Conservation (phyloP, 306 rosid species). For the Malus orientalis region DNA sequence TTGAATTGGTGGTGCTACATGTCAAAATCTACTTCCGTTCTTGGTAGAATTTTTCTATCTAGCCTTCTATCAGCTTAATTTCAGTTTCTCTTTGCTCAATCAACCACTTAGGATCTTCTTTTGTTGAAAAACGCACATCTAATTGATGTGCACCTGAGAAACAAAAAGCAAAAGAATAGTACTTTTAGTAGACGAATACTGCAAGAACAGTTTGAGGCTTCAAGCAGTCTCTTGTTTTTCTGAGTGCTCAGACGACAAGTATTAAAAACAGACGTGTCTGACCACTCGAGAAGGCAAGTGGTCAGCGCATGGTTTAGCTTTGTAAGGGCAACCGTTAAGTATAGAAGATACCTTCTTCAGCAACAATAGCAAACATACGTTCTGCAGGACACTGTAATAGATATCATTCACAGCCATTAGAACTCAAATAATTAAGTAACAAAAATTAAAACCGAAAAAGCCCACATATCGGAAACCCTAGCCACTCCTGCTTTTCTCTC, state of each 20-base stretch:
- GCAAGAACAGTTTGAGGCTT: neutral
- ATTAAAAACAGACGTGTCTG: neutral
- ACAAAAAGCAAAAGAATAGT: neutral
- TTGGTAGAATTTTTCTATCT: slow-evolving; percentile 47
- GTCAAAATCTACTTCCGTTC: slow-evolving; percentile 18
- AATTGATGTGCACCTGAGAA: slow-evolving; percentile 69
- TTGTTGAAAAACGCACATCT: slow-evolving; percentile 65
- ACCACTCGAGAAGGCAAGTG: no score
- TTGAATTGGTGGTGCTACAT: slow-evolving; percentile 7
- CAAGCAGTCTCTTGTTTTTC: neutral
- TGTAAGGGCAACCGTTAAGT: neutral
- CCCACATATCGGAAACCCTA: no score
- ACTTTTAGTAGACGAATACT: no score
- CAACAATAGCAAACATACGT: slow-evolving; percentile 60
- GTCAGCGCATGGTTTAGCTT: no score
- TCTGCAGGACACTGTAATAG: slow-evolving; percentile 60
- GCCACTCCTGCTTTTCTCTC: no score
- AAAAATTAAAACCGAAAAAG: no score
- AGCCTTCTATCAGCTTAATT: slow-evolving; percentile 53
- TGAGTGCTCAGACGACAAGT: neutral
- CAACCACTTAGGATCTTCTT: slow-evolving; percentile 72
- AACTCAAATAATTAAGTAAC: neutral
- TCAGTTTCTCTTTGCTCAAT: slow-evolving; percentile 58
- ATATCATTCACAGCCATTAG: slow-evolving; percentile 14
- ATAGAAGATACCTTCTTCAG: slow-evolving; percentile 57